Conservation (phyloP, 768 basidiomycete species). For the Mycena alexandri region DNA sequence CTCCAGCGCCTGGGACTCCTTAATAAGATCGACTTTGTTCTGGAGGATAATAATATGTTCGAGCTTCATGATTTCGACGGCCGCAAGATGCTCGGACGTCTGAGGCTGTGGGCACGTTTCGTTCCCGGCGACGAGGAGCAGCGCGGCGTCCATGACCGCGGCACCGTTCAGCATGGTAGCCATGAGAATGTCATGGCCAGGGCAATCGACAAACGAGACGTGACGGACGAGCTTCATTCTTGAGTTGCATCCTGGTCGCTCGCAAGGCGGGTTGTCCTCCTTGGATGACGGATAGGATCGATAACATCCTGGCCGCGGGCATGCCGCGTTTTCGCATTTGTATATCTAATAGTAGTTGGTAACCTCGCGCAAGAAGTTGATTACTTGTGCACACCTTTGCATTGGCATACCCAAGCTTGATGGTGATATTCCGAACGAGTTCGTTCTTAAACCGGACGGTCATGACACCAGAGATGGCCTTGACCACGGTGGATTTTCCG, state of each 20-base stretch:
- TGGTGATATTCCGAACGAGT: constrained; percentile 98
- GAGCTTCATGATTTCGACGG: constrained; percentile 99
- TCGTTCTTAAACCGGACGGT: constrained; percentile 99
- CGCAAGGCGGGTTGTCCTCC: constrained; percentile 94
- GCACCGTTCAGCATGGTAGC: constrained; percentile 99
- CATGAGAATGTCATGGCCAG: constrained; percentile 99
- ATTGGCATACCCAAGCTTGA: constrained; percentile 99
- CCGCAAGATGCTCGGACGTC: constrained; percentile 98
- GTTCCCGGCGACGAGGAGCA: constrained; percentile 96
- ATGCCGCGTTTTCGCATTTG: constrained; percentile 95
- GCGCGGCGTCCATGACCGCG: constrained; percentile 99
- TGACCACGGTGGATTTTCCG: neutral
- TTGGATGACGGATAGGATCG: constrained; percentile 94
- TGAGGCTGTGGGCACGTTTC: constrained; percentile 99
- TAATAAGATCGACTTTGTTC: constrained; percentile 99
- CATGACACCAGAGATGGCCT: constrained; percentile 69
- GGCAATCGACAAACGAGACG: constrained; percentile 98
- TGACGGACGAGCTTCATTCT: constrained; percentile 94
- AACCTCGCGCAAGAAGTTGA: neutral
- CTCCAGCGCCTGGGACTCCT: constrained; percentile 93
- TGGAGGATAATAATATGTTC: constrained; percentile 98
- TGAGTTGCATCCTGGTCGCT: constrained; percentile 90
- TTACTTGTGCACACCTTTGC: constrained; percentile 78
- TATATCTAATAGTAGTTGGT: constrained; percentile 77
- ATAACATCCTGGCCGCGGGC: constrained; percentile 95